Conservation (phyloP, 2,329 filamentous ascomycete genomes). For the Aspergillus phoenicis region DNA sequence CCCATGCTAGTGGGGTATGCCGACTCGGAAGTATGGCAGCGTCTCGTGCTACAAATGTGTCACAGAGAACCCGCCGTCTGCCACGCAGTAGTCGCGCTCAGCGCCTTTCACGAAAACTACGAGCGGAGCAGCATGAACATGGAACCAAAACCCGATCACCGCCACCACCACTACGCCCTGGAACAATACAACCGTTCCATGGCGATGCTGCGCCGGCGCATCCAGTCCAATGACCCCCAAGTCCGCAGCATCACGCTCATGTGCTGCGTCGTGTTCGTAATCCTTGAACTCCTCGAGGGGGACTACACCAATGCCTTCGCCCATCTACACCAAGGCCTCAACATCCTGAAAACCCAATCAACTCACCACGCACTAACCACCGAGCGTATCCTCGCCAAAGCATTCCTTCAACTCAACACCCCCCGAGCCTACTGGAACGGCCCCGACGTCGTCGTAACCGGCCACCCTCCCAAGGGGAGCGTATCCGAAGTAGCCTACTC, state of each 20-base stretch:
- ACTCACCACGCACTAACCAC: not conserved
- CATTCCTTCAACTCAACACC: not conserved
- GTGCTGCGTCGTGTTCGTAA: constrained; percentile 10
- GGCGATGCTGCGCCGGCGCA: constrained; percentile 1
- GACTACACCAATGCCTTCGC: not conserved
- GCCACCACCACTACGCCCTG: constrained; percentile 11
- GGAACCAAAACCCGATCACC: not conserved
- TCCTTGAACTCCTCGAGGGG: not conserved
- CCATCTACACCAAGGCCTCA: not conserved
- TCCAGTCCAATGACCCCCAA: constrained; percentile 9
- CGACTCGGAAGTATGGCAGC: constrained; percentile 16
- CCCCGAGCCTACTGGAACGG: not conserved
- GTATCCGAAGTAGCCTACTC: not conserved
- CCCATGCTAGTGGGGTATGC: not conserved
- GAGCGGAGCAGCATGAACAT: not conserved
- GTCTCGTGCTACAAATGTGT: constrained; percentile 2
- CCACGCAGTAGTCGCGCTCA: constrained; percentile 12
- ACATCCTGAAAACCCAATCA: not conserved
- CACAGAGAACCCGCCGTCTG: constrained; percentile 12
- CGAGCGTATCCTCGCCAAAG: not conserved
- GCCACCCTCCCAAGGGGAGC: not conserved
- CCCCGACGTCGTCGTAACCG: not conserved
- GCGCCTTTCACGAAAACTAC: constrained; percentile 9
- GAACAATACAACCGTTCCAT: constrained; percentile 8
- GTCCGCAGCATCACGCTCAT: constrained; percentile 8